Evolutionary conservation across 805 yeast species (phyloP), one percentile per base, ranked within the genome.

Genomic region (Starmerella roubikii): DNA sequence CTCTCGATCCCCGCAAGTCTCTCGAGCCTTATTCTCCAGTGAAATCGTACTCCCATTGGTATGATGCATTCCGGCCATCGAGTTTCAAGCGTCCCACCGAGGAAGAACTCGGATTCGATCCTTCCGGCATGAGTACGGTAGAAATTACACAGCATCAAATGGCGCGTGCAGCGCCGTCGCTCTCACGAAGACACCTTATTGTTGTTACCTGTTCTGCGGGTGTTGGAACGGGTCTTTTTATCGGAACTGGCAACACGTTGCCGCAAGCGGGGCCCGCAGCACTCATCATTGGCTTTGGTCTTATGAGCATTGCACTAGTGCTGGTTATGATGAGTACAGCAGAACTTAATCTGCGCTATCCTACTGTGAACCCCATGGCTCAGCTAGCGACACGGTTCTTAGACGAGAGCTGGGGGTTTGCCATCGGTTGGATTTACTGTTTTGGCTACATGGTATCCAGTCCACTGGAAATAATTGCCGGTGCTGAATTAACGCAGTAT

Each of bases 171-270:
- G 45, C 45, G 12, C 71, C 69, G 2, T 55, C 66, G 8, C 39
- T 46, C 3, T 29, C 27, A 24, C 38, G 47, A 31, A 35, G 83
- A 40, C 83, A 76, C 53, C 67, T 74, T 47, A 66, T 74, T 35
- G 73, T 76, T 80, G 72, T 76, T 53, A 79, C 88, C 48, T 71
- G 80, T 48, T 91, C 91, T 49, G 91, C 91, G 48, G 81, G 86
- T 8, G 60, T 81, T 37, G 91, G 91, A 40, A 79, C 91, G 1
- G 93, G 86, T 53, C 65, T 81, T 40, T 63, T 81, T 47, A 76
- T 81, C 48, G 84, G 86, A 51, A 77, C 86, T 3, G 84, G 85
- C 40, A 61, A 74, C 13, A 76, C 86, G 1, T 64, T 81, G 39
- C 64, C 67, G n/a, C 56, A 66, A 11, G 84, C 82, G 12, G 93